Evolutionary conservation across 768 basidiomycete species (phyloP).

Genomic region (Auricularia heimuer): DNA sequence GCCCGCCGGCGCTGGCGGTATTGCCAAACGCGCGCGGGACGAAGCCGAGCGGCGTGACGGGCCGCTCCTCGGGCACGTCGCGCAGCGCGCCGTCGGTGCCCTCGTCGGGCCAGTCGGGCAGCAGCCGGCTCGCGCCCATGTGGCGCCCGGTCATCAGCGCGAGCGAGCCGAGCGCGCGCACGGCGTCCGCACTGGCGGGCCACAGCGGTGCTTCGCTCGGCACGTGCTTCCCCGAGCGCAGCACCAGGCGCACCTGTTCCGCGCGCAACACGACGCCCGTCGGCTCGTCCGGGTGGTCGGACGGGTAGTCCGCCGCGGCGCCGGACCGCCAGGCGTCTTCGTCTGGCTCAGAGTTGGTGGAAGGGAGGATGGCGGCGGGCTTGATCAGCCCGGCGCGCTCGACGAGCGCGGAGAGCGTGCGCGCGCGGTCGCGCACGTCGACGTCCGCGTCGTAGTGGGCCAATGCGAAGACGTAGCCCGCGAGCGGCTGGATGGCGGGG

Average conservation of each 20-base stretch:
- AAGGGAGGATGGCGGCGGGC: conserved; percentile 7
- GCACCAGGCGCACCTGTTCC: conserved; percentile 71
- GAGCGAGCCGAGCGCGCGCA: conserved; percentile 48
- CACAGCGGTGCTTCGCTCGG: conserved; percentile 26
- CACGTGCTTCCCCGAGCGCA: conserved; percentile 66
- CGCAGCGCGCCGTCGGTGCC: conserved; percentile 74
- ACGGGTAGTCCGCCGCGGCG: background rate
- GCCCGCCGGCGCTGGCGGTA: conserved; percentile 28
- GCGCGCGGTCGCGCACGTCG: conserved; percentile 83
- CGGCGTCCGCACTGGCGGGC: conserved; percentile 26
- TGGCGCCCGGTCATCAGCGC: conserved; percentile 49
- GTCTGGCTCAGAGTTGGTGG: conserved; percentile 11
- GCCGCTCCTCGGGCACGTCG: conserved; percentile 49
- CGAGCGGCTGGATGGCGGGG: conserved; percentile 33
- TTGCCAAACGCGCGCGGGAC: conserved; percentile 17
- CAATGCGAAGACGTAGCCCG: conserved; percentile 66
- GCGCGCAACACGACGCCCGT: conserved; percentile 69
- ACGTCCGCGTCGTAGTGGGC: conserved; percentile 84
- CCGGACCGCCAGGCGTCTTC: conserved; percentile 20
- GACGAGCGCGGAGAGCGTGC: conserved; percentile 68
- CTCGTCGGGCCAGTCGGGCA: conserved; percentile 84
- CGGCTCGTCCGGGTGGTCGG: conserved; percentile 34
- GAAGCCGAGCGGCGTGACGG: conserved; percentile 18
- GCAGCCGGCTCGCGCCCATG: conserved; percentile 37
- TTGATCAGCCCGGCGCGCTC: conserved; percentile 31